Evolutionary conservation across 805 yeast genomes (phyloP), one percentile per base, ranked within the genome.

Genomic region (Nakazawaea siamensis): DNA sequence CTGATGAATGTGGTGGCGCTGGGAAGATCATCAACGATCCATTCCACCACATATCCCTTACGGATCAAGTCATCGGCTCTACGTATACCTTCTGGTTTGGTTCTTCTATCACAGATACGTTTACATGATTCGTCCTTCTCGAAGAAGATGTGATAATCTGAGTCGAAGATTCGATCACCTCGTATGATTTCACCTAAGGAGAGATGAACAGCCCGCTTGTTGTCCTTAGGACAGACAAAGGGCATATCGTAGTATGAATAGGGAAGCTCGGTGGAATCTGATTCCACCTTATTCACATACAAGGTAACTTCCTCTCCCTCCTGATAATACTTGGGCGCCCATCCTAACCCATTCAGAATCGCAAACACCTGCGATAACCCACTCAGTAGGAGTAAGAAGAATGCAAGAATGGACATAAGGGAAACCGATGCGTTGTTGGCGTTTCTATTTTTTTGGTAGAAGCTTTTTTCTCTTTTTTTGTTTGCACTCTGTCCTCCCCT

Each of bases 1-100:
- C 73, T 68, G 23, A 79, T 71, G 44, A 79, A 81, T 0, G 94
- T 80, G 0, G 95, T 85, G 1, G 95, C 90, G 6, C 92, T 94
- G 0, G 95, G 95, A 23, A 86, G 59, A 16, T 78, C 83, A 57
- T 87, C 95, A 12, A 86, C 62, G 18, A 72, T 56, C 95, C 95
- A 86, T 49, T 86, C 88, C 11, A 73, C 87, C 35, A 79, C 78
- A 47, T 86, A 86, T 2, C 82, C 82, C 35, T 76, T 60, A 45
- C 71, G 64, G 24, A 86, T 75, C 40, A 86, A 58, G 18, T 70
- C 66, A 39, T 64, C 73, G 0, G 90, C 85, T 33, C 70, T 62
- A 34, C 54, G 59, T 23, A 80, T 49, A 5, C 72, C 80, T 1
- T 54, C 54, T 13, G 66, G 68, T n/a, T 51, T 56, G 11, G 80